Evolutionary conservation across 1,284 basidiomycete genomes (phyloP).

Genomic region (Moesziomyces globuligerus): DNA sequence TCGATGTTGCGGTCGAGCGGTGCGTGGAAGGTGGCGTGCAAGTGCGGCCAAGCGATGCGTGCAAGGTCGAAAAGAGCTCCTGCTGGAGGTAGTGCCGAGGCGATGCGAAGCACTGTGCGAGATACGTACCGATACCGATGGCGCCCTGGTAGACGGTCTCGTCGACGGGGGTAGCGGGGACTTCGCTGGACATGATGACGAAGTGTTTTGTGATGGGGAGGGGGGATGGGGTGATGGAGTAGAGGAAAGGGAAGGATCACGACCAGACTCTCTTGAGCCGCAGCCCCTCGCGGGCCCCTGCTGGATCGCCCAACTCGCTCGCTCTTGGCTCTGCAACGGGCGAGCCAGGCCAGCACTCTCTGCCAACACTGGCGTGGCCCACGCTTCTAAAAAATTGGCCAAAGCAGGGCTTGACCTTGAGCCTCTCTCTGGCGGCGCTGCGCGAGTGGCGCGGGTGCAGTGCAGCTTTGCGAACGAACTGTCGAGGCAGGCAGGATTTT

Average conservation of each 20-base stretch:
- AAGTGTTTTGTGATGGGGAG: constrained; percentile 36
- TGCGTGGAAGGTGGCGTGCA: too few species aligned
- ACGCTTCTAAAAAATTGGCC: too few species aligned
- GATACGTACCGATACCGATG: constrained; percentile 80
- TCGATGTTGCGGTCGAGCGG: constrained; percentile 6
- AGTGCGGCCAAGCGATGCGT: too few species aligned
- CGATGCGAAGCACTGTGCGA: not conserved
- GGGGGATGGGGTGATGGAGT: constrained; percentile 38
- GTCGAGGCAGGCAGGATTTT: constrained; percentile 26
- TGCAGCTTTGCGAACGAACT: not conserved
- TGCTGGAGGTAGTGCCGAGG: too few species aligned
- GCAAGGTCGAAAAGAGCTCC: too few species aligned
- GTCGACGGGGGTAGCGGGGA: constrained; percentile 71
- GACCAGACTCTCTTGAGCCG: constrained; percentile 15
- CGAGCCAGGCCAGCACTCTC: too few species aligned
- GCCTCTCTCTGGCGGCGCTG: too few species aligned
- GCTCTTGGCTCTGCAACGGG: too few species aligned
- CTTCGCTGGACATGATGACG: constrained; percentile 65
- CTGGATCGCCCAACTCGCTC: too few species aligned
- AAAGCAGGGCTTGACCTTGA: too few species aligned
- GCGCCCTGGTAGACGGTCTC: constrained; percentile 91
- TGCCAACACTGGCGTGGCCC: too few species aligned
- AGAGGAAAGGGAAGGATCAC: constrained; percentile 21
- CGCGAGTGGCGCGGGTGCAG: too few species aligned
- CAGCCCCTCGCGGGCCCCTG: not conserved